phyloP scores from a whole-genome alignment of 2,329 filamentous ascomycete genomes.

The Colletotrichum simmondsii region DNA sequence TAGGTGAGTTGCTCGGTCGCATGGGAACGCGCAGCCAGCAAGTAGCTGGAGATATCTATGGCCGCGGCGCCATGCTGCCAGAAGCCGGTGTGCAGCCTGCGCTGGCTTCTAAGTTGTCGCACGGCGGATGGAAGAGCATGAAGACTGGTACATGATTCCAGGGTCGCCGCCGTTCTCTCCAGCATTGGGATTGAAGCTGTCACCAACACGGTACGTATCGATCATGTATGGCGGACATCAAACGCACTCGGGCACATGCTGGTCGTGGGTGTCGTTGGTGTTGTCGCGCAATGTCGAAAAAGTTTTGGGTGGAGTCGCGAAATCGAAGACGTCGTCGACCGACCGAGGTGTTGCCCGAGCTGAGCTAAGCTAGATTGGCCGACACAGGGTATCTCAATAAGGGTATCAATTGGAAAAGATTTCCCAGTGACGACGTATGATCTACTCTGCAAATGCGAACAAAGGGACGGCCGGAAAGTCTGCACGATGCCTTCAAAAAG shows the following conservation, averaged over 20 bases:
- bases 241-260: constrained; percentile 17
- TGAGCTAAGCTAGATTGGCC: background rate
- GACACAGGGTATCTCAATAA: background rate
- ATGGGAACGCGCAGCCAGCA: constrained; percentile 43
- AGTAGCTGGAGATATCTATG: constrained; percentile 55
- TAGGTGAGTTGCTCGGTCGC: constrained; percentile 37
- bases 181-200: constrained; percentile 56
- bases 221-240: constrained; percentile 15
- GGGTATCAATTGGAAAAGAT: no score
- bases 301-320: constrained; percentile 28
- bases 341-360: background rate
- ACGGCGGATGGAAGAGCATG: constrained; percentile 56
- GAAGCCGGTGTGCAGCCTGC: constrained; percentile 60
- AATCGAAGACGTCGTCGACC: constrained; percentile 24
- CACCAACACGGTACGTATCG: constrained; percentile 18
- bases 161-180: constrained; percentile 65
- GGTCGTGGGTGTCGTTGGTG: background rate
- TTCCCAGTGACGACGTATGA: background rate
- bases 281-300: constrained; percentile 16
- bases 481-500: background rate
- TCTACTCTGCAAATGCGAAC: background rate
- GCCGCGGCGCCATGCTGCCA: constrained; percentile 66
- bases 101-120: constrained; percentile 50
- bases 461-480: background rate
- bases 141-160: constrained; percentile 67